Base-by-base conservation (phyloP, 108 stramenopile species). In the Skeletonema marinoi region DNA sequence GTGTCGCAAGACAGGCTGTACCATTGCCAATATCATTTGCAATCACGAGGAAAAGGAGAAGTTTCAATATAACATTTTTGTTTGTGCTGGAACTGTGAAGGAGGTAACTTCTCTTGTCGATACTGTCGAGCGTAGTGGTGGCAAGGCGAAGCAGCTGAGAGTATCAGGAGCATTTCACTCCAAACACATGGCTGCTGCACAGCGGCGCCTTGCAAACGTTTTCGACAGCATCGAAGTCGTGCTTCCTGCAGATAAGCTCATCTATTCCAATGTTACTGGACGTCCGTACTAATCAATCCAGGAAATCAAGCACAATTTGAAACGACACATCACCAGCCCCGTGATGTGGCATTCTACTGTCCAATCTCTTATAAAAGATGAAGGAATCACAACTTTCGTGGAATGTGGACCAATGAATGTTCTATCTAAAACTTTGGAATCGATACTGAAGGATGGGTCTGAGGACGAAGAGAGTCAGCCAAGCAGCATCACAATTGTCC, bases 211-310 rank as follows among this genome's bases (percentile, higher is more conserved):
- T 12, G 46, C 21, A 30, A 30, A 68, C 4, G 44, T 16, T 30
- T 12, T 68, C 4, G 46, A 54, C 13, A 68, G 12, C n/a, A 68
- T 68, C 67, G 30, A 9, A 6, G 41, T 68, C 16, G 7, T 36
- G n/a, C 48, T 74, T 17, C 73, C 73, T 33, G 25, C 38, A 11
- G 68, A 75, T 30, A 36, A 36, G 19, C 74, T 75, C 33, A 29
- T 75, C 42, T 75, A 69, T 33, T 75, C 68, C 32, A 75, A 68
- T 39, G 68, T 75, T n/a, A 75, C 74, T 60, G 74, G 74, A 25
- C 16, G 38, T 35, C 74, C 74, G 4, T 75, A 68, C 36, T 39
- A 36, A 65, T 65, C 64, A 0, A 13, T 14, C n/a, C 1, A 19
- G 17, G 68, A 69, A n/a, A 69, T 69, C 16, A 16, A 54, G 60